Conservation (phyloP, 768 basidiomycete species). For the Kwoniella sp. region DNA sequence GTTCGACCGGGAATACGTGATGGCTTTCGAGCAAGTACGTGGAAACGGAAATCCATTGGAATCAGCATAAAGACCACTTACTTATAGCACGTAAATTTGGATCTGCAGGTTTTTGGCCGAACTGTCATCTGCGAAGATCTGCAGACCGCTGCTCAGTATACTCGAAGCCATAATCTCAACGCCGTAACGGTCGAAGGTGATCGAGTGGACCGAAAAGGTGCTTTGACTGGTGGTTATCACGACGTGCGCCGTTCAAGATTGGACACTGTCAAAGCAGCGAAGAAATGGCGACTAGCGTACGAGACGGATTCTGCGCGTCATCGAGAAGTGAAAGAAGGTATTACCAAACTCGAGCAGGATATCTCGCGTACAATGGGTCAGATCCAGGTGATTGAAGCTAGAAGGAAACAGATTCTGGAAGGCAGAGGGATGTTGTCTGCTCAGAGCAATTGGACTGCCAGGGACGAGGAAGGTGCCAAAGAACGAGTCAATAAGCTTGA, state of each 20-base stretch:
- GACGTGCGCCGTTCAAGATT: conserved; percentile 87
- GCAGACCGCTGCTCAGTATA: conserved; percentile 87
- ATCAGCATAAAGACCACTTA: not conserved
- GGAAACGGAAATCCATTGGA: not conserved
- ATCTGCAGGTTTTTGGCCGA: conserved; percentile 89
- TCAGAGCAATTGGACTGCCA: conserved; percentile 64
- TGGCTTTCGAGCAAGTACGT: conserved; percentile 81
- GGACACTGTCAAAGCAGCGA: conserved; percentile 77
- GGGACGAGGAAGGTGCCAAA: conserved; percentile 71
- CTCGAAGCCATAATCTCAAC: conserved; percentile 90
- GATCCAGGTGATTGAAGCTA: conserved; percentile 69
- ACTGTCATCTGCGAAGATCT: conserved; percentile 94
- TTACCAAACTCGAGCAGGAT: conserved; percentile 77
- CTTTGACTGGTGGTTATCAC: conserved; percentile 93
- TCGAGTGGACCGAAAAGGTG: conserved; percentile 93
- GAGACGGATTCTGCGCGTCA: conserved; percentile 67
- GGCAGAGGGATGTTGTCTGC: conserved; percentile 68
- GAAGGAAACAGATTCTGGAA: conserved; percentile 71
- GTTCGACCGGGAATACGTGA: conserved; percentile 69
- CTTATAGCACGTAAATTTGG: not conserved
- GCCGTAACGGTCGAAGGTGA: conserved; percentile 98
- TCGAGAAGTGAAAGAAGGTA: conserved; percentile 72
- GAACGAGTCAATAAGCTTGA: conserved; percentile 68
- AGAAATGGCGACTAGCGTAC: conserved; percentile 72
- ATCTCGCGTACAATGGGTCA: conserved; percentile 74